A percentile compares a stretch with the other conserved stretches of the same genome.
These are phyloP conservation scores for Cyclocybe cylindracea DNA, from an alignment of 768 basidiomycete genomes.

Conservation along the genomic window DNA sequence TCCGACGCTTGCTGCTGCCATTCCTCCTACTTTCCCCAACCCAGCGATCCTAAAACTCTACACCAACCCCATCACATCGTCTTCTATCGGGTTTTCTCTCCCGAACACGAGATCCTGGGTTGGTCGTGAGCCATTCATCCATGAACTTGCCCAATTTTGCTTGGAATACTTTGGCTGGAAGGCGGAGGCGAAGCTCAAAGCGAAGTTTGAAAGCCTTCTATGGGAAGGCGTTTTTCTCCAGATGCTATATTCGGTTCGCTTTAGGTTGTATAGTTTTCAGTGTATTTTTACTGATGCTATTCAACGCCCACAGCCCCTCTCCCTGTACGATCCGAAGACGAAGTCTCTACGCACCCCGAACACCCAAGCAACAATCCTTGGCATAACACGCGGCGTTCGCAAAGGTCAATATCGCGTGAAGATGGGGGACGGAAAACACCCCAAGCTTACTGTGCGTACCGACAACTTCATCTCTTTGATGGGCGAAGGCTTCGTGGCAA, in stretches of 20 bases:
- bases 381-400: too few relatives aligned
- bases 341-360: too few relatives aligned
- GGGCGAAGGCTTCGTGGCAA: too few relatives aligned
- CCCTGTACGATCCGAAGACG: too few relatives aligned
- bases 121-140: background rate
- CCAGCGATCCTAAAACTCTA: constrained; percentile 3
- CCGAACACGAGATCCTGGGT: background rate
- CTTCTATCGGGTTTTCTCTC: background rate
- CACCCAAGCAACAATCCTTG: too few relatives aligned
- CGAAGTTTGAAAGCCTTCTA: background rate
- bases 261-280: too few relatives aligned
- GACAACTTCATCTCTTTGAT: too few relatives aligned
- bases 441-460: too few relatives aligned
- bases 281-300: too few relatives aligned
- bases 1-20: background rate
- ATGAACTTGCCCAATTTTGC: background rate
- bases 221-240: constrained; percentile 1
- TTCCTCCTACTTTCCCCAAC: constrained; percentile 4
- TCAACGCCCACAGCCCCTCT: too few relatives aligned
- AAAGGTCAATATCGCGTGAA: too few relatives aligned
- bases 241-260: constrained; percentile 10
- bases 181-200: background rate
- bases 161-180: background rate
- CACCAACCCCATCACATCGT: constrained; percentile 1
- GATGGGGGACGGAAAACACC: too few relatives aligned